phyloP scores from a whole-genome alignment of 2,329 filamentous ascomycete species.

The Claviceps maximensis region DNA sequence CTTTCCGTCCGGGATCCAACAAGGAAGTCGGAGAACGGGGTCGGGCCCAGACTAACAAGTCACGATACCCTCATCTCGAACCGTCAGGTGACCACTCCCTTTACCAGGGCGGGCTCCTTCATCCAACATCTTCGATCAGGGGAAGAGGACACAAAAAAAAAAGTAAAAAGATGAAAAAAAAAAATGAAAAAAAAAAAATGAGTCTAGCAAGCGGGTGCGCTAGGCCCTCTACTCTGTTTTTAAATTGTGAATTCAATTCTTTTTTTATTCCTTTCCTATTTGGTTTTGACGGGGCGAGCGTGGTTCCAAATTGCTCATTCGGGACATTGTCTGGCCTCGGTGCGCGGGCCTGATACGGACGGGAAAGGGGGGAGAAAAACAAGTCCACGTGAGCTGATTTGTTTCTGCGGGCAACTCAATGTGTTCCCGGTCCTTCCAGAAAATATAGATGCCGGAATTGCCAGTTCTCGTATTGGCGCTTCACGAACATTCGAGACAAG shows the following conservation, averaged over 20 bases:
- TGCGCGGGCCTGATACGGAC: no score
- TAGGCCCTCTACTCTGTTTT: not conserved
- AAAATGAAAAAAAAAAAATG: not conserved
- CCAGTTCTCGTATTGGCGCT: not conserved
- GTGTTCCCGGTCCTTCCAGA: not conserved
- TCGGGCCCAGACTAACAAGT: not conserved
- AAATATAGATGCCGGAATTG: not conserved
- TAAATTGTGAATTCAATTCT: no score
- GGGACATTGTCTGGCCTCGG: not conserved
- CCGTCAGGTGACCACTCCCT: slow-evolving; percentile 1
- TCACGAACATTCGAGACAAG: not conserved
- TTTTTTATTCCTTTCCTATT: not conserved
- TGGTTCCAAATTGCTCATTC: no score
- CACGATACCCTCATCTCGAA: slow-evolving; percentile 2
- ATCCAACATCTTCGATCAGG: not conserved
- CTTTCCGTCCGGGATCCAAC: not conserved
- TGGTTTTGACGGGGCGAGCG: no score
- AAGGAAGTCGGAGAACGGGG: not conserved
- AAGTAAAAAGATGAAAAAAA: not conserved
- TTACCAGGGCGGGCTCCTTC: not conserved
- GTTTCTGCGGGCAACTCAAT: not conserved
- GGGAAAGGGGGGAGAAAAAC: no score
- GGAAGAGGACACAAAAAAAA: no score
- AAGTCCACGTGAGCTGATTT: not conserved
- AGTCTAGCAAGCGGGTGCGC: not conserved